Evolutionary conservation across 768 basidiomycete species (phyloP), one percentile per base, ranked within the genome.

Genomic region (Dentipellis fragilis): DNA sequence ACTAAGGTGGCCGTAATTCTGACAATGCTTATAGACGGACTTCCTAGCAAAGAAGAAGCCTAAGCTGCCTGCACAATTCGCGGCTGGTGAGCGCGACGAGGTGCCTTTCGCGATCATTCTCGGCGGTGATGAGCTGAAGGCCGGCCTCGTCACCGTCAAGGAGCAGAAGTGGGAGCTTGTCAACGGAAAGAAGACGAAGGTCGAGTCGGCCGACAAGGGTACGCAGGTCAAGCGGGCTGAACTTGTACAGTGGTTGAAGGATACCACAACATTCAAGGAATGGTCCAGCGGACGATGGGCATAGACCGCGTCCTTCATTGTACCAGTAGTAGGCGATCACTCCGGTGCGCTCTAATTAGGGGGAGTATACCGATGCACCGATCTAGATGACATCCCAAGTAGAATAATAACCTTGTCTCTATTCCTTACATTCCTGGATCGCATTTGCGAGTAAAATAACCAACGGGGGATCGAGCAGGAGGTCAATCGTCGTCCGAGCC

Each of bases 1-100:
- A 36, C 51, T 16, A 9, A 9, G 7, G 23, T 45, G 2, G 8
- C 40, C n/a, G 7, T 23, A 19, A 17, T 19, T 16, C 53, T 63
- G 47, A 61, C 49, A 19, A n/a, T 51, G 29, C 4, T 6, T 39
- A 10, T 62, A 94, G 92, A 80, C 89, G 55, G 96, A 98, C 68
- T 98, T 92, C 73, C 73, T 93, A 63, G 89, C 90, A 58, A 97
- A 96, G 69, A 81, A 74, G 54, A 97, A 96, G 68, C 94, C 96
- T 0, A 97, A 97, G 67, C 69, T 92, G 36, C 77, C 78, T 0
- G 76, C 82, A 2, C 95, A 99, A 65, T 97, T 95, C 66, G 88
- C 88, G 19, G 85, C 86, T 1, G 89, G 88, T 23, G 96, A 96
- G 72, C 84, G 75, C 66, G 94, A 97, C 64, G 86, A 91, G 60